A percentile compares a stretch with the other conserved stretches of the same genome.
Evolutionary conservation across 202 grass and related monocot genomes (phyloP).

Genomic region (Setaria italica): DNA sequence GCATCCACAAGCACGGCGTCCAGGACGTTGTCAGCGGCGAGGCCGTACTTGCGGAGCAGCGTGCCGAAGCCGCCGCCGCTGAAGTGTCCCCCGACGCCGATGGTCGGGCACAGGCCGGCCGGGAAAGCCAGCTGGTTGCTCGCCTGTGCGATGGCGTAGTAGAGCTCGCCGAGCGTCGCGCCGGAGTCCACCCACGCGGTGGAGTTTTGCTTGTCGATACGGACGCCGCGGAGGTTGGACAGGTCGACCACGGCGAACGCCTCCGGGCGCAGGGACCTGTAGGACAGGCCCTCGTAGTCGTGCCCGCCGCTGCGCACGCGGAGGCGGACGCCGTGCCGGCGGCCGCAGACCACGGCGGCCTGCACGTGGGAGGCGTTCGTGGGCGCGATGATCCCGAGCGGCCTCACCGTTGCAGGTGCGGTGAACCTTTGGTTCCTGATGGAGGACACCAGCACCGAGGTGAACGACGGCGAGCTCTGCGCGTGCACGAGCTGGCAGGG

Average conservation of each 20-base stretch:
- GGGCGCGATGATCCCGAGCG: conserved; percentile 16
- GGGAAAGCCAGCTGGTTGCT: conserved; percentile 48
- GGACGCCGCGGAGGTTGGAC: conserved; percentile 38
- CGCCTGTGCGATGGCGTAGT: conserved; percentile 49
- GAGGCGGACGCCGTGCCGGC: conserved; percentile 32
- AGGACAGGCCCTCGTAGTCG: conserved; percentile 88
- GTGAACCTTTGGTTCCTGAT: conserved; percentile 53
- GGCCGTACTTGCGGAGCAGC: conserved; percentile 63
- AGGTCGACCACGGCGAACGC: conserved; percentile 60
- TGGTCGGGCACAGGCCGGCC: conserved; percentile 55
- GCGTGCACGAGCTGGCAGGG: conserved; percentile 33
- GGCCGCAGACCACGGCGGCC: conserved; percentile 43
- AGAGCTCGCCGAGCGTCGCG: conserved; percentile 67
- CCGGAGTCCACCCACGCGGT: conserved; percentile 70
- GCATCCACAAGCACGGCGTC: conserved; percentile 59
- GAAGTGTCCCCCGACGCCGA: conserved; percentile 55
- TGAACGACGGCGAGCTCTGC: conserved; percentile 42
- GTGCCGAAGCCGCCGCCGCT: conserved; percentile 62
- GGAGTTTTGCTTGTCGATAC: not conserved
- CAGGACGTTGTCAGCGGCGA: conserved; percentile 57
- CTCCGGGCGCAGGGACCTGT: conserved; percentile 25
- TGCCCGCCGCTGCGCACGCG: conserved; percentile 88
- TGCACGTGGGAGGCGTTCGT: conserved; percentile 38
- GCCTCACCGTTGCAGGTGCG: conserved; percentile 11
- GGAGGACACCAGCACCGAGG: conserved; percentile 47